Conservation (phyloP, 768 basidiomycete genomes). For the Tulasnella sp. region DNA sequence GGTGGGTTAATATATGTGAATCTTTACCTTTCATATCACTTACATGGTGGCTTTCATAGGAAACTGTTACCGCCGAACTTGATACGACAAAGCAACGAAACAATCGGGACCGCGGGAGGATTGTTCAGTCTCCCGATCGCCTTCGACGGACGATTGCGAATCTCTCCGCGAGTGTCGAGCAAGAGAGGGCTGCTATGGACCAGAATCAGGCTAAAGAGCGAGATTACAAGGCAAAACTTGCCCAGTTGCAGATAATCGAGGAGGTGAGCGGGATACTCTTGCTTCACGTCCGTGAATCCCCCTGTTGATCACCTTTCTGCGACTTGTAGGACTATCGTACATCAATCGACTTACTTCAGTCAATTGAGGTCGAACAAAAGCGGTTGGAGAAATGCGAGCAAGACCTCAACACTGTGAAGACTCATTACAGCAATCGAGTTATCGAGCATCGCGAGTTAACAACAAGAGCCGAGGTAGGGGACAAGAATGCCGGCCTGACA, state of each 20-base stretch:
- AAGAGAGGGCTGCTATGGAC: slow-evolving; percentile 61
- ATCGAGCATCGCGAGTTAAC: slow-evolving; percentile 66
- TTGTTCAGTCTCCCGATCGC: slow-evolving; percentile 88
- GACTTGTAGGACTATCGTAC: slow-evolving; percentile 53
- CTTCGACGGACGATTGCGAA: slow-evolving; percentile 71
- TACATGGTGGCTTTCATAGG: not conserved
- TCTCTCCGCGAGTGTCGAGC: slow-evolving; percentile 59
- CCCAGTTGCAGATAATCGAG: slow-evolving; percentile 63
- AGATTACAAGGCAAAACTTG: slow-evolving; percentile 68
- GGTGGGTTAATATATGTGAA: slow-evolving; percentile 32
- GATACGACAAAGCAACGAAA: slow-evolving; percentile 53
- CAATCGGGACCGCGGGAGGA: slow-evolving; percentile 55
- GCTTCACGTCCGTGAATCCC: not conserved
- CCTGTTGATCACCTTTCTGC: not conserved
- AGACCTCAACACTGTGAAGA: slow-evolving; percentile 58
- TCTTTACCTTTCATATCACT: not conserved
- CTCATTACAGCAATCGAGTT: slow-evolving; percentile 60
- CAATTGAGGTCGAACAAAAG: slow-evolving; percentile 58
- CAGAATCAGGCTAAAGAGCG: slow-evolving; percentile 65
- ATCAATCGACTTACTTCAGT: slow-evolving; percentile 68
- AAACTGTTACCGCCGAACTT: not conserved
- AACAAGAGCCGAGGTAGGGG: slow-evolving; percentile 56
- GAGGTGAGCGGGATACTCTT: slow-evolving; percentile 40
- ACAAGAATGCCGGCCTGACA: not conserved
- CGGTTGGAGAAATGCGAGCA: slow-evolving; percentile 59